These are phyloP conservation scores for Zychaea mexicana DNA, from an alignment of 371 early-diverging fungal genomes.

Conservation along the genomic window DNA sequence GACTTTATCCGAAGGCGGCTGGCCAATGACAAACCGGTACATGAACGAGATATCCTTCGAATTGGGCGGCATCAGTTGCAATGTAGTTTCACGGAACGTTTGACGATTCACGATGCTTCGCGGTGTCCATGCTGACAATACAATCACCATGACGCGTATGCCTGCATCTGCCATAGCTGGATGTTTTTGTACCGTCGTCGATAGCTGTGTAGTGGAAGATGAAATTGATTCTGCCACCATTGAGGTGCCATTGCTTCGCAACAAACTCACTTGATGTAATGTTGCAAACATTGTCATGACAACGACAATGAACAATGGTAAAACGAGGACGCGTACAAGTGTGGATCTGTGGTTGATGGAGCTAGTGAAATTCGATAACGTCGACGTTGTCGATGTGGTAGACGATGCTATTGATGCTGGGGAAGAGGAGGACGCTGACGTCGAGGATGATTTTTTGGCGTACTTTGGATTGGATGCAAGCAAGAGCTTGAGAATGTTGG, in stretches of 20 bases:
- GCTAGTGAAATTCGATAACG: background rate
- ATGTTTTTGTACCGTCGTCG: conserved; percentile 8
- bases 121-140: conserved; percentile 60
- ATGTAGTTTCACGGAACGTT: conserved; percentile 58
- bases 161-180: conserved; percentile 32
- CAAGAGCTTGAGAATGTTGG: conserved; percentile 37
- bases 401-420: conserved; percentile 8
- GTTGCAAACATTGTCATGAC: conserved; percentile 48
- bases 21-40: conserved; percentile 59
- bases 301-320: conserved; percentile 45
- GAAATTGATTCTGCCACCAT: conserved; percentile 14
- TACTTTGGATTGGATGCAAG: conserved; percentile 35
- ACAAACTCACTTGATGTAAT: conserved; percentile 34
- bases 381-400: background rate
- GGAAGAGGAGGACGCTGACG: background rate
- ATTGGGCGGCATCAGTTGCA: conserved; percentile 53
- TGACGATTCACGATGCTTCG: conserved; percentile 52
- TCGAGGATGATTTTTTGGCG: conserved; percentile 19
- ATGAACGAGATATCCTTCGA: conserved; percentile 39
- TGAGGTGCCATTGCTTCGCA: conserved; percentile 27
- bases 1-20: conserved; percentile 38
- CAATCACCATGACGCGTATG: conserved; percentile 52
- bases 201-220: background rate
- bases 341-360: conserved; percentile 39
- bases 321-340: conserved; percentile 38